phyloP scores from a whole-genome alignment of 768 basidiomycete genomes.

The Termitomyces sp. region DNA sequence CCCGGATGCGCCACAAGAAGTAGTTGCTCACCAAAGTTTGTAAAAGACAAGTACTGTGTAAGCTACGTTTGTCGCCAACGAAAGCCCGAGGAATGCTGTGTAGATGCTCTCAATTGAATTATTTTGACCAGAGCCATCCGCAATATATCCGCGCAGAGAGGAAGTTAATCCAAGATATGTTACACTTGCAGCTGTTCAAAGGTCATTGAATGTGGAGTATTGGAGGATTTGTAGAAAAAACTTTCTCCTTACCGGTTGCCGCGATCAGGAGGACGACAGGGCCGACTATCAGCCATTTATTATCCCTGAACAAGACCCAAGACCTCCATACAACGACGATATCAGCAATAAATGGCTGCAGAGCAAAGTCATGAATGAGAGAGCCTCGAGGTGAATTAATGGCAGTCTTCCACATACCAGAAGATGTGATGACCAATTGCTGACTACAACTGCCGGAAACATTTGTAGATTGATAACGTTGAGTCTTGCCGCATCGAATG shows the following conservation, averaged over 20 bases:
- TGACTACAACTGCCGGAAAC: constrained; percentile 3
- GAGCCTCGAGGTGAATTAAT: too few relatives aligned
- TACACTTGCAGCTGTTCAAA: neutral
- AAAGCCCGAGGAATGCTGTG: constrained; percentile 4
- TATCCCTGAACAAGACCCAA: constrained; percentile 6
- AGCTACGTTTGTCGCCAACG: neutral
- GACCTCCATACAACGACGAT: constrained; percentile 11
- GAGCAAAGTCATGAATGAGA: neutral
- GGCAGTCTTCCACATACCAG: neutral
- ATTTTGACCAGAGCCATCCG: neutral
- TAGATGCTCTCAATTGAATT: neutral
- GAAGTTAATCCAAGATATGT: constrained; percentile 9
- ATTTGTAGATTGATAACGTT: neutral
- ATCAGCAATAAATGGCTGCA: constrained; percentile 7
- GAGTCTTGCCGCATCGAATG: neutral
- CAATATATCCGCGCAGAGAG: neutral
- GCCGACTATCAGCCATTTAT: constrained; percentile 3
- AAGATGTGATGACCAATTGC: constrained; percentile 9
- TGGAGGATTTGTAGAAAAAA: neutral
- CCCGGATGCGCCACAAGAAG: neutral
- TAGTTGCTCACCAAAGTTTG: neutral
- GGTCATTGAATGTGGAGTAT: neutral
- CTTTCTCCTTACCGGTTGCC: neutral
- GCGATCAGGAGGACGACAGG: constrained; percentile 6
- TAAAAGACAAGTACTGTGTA: neutral